phyloP scores from a whole-genome alignment of 2,329 filamentous ascomycete genomes.

The Zelopaecilomyces penicillatus region DNA sequence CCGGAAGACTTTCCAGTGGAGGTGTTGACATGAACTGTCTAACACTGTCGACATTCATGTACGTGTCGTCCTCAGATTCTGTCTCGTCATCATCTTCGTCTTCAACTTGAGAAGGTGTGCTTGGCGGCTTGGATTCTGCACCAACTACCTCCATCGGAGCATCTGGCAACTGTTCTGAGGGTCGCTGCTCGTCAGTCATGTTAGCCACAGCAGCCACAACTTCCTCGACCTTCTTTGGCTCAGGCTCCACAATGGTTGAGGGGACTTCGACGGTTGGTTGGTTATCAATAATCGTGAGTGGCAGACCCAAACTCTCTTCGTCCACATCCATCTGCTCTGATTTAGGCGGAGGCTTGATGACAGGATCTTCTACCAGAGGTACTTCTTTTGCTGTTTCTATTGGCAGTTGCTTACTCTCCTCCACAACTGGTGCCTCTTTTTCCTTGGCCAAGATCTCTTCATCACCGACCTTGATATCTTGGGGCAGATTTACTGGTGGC shows the following conservation, averaged over 20 bases:
- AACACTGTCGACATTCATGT: slow-evolving; percentile 38
- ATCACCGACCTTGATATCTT: neutral
- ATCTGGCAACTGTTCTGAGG: neutral
- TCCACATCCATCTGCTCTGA: slow-evolving; percentile 35
- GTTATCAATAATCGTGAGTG: slow-evolving; percentile 5
- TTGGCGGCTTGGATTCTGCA: slow-evolving; percentile 29
- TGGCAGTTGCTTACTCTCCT: neutral
- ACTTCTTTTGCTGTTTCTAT: neutral
- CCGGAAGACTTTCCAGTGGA: slow-evolving; percentile 44
- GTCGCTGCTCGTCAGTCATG: neutral
- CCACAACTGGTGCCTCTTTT: neutral
- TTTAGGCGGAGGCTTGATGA: slow-evolving; percentile 24
- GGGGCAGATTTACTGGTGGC: neutral
- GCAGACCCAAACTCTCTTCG: slow-evolving; percentile 9
- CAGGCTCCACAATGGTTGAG: neutral
- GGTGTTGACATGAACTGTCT: slow-evolving; percentile 47
- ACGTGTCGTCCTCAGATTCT: slow-evolving; percentile 46
- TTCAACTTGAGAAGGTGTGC: slow-evolving; percentile 40
- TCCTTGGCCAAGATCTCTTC: neutral
- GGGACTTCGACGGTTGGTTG: neutral
- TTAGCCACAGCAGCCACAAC: slow-evolving; percentile 1
- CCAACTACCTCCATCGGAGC: slow-evolving; percentile 2
- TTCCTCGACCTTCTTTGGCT: neutral
- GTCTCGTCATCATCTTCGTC: slow-evolving; percentile 46
- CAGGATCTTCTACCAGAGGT: neutral